Conservation (phyloP, 2,329 filamentous ascomycete genomes). For the Trichophyton benhamiae region DNA sequence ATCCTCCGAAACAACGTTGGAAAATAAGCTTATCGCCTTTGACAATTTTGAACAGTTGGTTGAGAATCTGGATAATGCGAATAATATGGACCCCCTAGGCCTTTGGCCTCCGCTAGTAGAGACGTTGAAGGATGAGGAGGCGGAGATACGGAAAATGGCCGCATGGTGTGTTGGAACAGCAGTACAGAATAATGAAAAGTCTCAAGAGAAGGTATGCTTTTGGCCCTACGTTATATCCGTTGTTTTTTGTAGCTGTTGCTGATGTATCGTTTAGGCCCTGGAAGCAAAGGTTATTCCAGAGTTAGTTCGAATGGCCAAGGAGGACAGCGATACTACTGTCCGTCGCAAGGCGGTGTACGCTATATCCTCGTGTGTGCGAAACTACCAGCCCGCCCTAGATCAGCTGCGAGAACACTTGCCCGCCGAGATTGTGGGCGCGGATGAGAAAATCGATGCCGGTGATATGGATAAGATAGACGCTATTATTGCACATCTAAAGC, state of each 20-base stretch:
- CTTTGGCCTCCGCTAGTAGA: conserved; percentile 72
- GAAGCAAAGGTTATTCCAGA: conserved; percentile 54
- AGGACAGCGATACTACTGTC: conserved; percentile 50
- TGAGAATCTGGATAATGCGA: conserved; percentile 90
- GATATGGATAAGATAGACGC: conserved; percentile 80
- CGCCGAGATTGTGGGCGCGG: conserved; percentile 46
- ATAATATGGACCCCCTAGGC: conserved; percentile 68
- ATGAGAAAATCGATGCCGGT: conserved; percentile 60
- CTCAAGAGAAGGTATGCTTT: conserved; percentile 56
- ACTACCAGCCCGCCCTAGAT: conserved; percentile 67
- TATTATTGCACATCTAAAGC: conserved; percentile 41
- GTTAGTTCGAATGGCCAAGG: conserved; percentile 53
- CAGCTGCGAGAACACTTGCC: conserved; percentile 55
- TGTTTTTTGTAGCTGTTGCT: neutral
- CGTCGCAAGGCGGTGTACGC: conserved; percentile 83
- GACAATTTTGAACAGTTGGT: conserved; percentile 93
- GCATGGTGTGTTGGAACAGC: conserved; percentile 93
- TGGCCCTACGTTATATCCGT: neutral
- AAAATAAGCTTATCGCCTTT: conserved; percentile 71
- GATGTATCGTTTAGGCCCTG: conserved; percentile 32
- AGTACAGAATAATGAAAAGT: conserved; percentile 86
- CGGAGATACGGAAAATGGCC: conserved; percentile 67
- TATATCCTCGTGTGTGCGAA: conserved; percentile 71
- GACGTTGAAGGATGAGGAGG: conserved; percentile 56
- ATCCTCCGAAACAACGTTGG: conserved; percentile 52